phyloP scores from a whole-genome alignment of 1,284 basidiomycete genomes.

The Pseudozyma sp. region DNA sequence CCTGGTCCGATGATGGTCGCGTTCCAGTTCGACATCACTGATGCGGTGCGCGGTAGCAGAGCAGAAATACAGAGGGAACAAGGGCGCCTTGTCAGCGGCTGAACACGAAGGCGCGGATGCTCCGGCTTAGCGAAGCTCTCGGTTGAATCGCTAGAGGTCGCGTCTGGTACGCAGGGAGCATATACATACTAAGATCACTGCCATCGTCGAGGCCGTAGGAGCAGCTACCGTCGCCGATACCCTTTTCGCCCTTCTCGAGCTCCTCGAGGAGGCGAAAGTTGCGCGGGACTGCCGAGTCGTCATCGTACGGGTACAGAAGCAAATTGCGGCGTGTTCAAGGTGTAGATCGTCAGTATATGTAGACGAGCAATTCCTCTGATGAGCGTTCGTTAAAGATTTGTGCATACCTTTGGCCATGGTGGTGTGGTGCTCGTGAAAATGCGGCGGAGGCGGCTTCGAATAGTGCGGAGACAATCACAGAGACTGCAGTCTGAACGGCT shows the following conservation, averaged over 20 bases:
- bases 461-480: too few species aligned
- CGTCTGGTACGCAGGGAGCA: not conserved
- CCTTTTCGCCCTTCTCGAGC: slow-evolving; percentile 99
- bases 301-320: not conserved
- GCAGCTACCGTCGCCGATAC: slow-evolving; percentile 96
- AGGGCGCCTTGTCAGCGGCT: slow-evolving; percentile 1
- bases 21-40: slow-evolving; percentile 93
- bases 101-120: not conserved
- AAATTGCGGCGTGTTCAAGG: not conserved
- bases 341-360: not conserved
- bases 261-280: slow-evolving; percentile 91
- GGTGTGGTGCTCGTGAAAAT: not conserved
- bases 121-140: too few species aligned
- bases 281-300: slow-evolving; percentile 80
- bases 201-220: slow-evolving; percentile 79
- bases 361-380: not conserved
- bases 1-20: slow-evolving; percentile 98
- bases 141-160: too few species aligned
- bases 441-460: not conserved
- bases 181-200: slow-evolving; percentile 63
- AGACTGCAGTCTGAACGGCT: too few species aligned
- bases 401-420: slow-evolving; percentile 37
- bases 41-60: not conserved
- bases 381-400: too few species aligned
- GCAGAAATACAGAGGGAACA: not conserved